phyloP scores from a whole-genome alignment of 371 early-diverging fungal species.

The Coemansia linderi region DNA sequence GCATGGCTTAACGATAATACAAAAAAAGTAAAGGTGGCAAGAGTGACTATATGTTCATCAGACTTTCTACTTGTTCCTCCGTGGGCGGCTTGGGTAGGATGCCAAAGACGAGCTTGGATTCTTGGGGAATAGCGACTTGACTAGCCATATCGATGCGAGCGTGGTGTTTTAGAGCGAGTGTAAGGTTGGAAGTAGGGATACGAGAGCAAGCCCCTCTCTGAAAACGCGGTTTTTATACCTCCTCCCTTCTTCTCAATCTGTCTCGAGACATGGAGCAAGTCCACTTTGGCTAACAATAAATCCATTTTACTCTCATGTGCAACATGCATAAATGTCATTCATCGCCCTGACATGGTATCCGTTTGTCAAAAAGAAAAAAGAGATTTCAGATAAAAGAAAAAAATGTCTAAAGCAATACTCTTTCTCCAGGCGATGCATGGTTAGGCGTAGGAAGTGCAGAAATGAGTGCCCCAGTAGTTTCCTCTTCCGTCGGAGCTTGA shows the following conservation, averaged over 20 bases:
- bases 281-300: background rate
- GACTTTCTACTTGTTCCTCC: background rate
- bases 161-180: background rate
- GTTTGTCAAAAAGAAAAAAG: background rate
- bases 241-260: background rate
- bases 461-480: conserved; percentile 26
- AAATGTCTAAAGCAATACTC: background rate
- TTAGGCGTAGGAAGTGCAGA: conserved; percentile 45
- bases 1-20: background rate
- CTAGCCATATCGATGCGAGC: background rate
- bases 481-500: conserved; percentile 13
- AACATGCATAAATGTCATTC: background rate
- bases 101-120: background rate
- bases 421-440: conserved; percentile 21
- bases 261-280: background rate
- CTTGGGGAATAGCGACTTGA: background rate
- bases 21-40: background rate
- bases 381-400: background rate
- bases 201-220: background rate
- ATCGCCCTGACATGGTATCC: background rate
- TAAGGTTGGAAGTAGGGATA: background rate
- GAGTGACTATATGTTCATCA: background rate
- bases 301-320: background rate
- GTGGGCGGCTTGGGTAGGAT: conserved; percentile 5
- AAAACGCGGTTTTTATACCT: background rate